Conservation (phyloP, 2,329 filamentous ascomycete species). For the Colletotrichum tofieldiae region DNA sequence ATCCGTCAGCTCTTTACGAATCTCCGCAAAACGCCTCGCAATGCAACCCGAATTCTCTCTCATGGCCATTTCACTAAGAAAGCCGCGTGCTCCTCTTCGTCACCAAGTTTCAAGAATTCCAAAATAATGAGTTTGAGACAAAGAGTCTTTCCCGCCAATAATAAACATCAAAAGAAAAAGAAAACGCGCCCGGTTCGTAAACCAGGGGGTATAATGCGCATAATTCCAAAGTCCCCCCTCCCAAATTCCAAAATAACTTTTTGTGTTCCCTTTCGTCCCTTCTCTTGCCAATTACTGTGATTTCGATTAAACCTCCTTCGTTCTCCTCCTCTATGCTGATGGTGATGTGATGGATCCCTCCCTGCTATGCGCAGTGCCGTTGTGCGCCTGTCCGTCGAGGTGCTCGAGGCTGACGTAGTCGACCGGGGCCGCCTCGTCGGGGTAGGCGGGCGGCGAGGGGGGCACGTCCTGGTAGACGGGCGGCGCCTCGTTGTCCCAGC, state of each 20-base stretch:
- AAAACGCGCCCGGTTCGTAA: conserved; percentile 25
- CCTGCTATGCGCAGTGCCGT: conserved; percentile 28
- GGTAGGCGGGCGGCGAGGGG: conserved; percentile 83
- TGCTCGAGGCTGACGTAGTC: conserved; percentile 60
- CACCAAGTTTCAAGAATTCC: neutral
- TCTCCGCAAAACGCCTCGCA: conserved; percentile 25
- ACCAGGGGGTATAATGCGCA: conserved; percentile 43
- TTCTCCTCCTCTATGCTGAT: neutral
- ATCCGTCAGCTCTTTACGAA: neutral
- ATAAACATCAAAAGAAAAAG: conserved; percentile 8
- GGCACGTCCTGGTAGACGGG: conserved; percentile 96
- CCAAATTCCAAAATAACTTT: conserved; percentile 23
- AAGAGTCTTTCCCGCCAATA: conserved; percentile 6
- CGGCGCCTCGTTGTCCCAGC: conserved; percentile 96
- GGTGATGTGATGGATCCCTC: conserved; percentile 30
- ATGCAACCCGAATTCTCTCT: conserved; percentile 12
- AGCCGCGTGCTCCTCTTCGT: conserved; percentile 11
- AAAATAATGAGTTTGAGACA: conserved; percentile 1
- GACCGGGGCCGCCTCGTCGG: conserved; percentile 52
- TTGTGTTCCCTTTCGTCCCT: conserved; percentile 21
- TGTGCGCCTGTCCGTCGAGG: conserved; percentile 47
- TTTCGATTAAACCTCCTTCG: neutral
- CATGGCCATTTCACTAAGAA: neutral
- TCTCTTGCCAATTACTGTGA: neutral
- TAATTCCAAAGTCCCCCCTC: neutral